phyloP scores from a whole-genome alignment of 805 yeast species.

The Yarrowia sp. region DNA sequence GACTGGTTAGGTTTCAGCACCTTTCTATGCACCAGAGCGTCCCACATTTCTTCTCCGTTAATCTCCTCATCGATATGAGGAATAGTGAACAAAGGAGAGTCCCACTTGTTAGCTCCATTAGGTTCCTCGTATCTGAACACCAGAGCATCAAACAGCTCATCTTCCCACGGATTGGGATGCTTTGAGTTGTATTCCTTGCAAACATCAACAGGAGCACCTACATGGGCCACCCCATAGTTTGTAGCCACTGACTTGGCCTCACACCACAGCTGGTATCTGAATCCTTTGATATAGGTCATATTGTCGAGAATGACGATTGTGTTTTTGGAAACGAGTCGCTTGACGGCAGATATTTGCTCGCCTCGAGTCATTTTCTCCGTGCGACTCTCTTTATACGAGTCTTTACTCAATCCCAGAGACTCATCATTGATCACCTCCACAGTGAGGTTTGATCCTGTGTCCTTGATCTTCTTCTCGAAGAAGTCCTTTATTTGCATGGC shows the following conservation, averaged over 20 bases:
- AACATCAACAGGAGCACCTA: slow-evolving; percentile 68
- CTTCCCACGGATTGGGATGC: slow-evolving; percentile 62
- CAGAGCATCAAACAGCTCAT: slow-evolving; percentile 67
- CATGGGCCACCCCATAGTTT: slow-evolving; percentile 81
- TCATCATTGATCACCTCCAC: slow-evolving; percentile 81
- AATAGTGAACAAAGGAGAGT: slow-evolving; percentile 83
- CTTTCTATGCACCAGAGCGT: slow-evolving; percentile 56
- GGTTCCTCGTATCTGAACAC: slow-evolving; percentile 94
- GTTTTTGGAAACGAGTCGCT: slow-evolving; percentile 72
- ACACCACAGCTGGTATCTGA: slow-evolving; percentile 90
- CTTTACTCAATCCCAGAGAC: slow-evolving; percentile 71
- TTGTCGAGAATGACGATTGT: slow-evolving; percentile 86
- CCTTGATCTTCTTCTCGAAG: slow-evolving; percentile 54
- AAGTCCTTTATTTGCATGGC: slow-evolving; percentile 64
- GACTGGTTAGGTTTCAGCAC: slow-evolving; percentile 83
- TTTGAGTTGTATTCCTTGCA: slow-evolving; percentile 68
- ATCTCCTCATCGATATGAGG: slow-evolving; percentile 61
- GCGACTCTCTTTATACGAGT: slow-evolving; percentile 70
- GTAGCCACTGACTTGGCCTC: slow-evolving; percentile 88
- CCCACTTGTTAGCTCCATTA: slow-evolving; percentile 86
- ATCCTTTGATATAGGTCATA: slow-evolving; percentile 90
- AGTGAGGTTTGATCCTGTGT: slow-evolving; percentile 61
- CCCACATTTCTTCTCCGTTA: slow-evolving; percentile 68
- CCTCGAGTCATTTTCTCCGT: slow-evolving; percentile 85
- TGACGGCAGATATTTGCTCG: slow-evolving; percentile 85